Evolutionary conservation across 2,329 filamentous ascomycete genomes (phyloP), one percentile per base, ranked within the genome.

Genomic region (Stachybotrys echinatus): DNA sequence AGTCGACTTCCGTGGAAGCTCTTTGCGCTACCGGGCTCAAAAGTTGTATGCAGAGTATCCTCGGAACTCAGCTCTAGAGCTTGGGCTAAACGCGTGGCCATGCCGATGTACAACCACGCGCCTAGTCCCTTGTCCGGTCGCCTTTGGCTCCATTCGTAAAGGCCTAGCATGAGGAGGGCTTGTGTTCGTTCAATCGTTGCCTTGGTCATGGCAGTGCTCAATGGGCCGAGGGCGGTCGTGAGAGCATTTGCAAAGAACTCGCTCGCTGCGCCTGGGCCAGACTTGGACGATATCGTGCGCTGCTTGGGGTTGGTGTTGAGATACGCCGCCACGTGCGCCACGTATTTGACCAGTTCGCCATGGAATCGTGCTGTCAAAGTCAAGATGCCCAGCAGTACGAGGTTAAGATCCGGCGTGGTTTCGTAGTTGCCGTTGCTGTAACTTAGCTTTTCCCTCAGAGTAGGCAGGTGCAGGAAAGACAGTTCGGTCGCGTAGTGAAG

Each of bases 401-500:
- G 59, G 60, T 81, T 74, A 59, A 77, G 67, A 63, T 83, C 70
- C 27, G 74, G 64, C n/a, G 64, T 65, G 20, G 65, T 57, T 43
- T 72, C 68, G 38, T 62, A 57, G 34, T 72, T 61, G 57, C 64
- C 48, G 66, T 68, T 51, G 68, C 69, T 70, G 55, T 68, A 66
- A n/a, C 68, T 69, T 54, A 79, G 69, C 50, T 71, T 73, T 52
- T 76, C 74, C 56, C 77, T 77, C 55, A 89, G 80, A 0, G 80
- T 85, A 2, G 81, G 77, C 5, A 84, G 71, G 61, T 89, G 86
- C 7, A 90, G 64, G 59, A 90, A 90, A 0, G 86, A 82, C 38
- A 90, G 74, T 61, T 89, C 86, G 1, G 85, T 83, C 0, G 83
- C 83, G 62, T 85, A 89, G 61, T 90, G 85, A 40, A 84, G 73